Evolutionary conservation across 176 grass and related monocot species (phyloP).

Genomic region (Oropetium thomaeum): DNA sequence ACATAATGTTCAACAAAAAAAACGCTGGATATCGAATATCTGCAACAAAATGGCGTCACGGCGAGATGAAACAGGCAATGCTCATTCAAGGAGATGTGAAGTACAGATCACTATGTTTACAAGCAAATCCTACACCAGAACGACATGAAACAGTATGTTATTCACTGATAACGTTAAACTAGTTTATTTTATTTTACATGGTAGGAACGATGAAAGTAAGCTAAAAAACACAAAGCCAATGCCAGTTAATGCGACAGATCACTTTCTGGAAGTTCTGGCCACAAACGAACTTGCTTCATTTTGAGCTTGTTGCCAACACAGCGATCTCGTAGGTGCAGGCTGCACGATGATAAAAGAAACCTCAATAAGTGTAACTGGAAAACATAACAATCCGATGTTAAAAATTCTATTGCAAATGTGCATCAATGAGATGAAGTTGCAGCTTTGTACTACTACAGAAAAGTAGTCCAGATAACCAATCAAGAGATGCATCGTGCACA

Average conservation of each 20-base stretch:
- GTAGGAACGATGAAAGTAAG: not conserved
- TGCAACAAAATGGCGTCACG: not conserved
- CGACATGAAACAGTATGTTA: not conserved
- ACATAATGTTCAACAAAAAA: not conserved
- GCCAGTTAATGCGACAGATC: constrained; percentile 18
- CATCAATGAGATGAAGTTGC: not conserved
- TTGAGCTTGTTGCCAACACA: not conserved
- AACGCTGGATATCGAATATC: not conserved
- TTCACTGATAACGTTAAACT: not conserved
- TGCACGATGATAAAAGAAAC: constrained; percentile 6
- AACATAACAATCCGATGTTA: not conserved
- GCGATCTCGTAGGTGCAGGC: constrained; percentile 43
- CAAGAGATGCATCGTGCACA: not conserved
- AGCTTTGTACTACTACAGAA: not conserved
- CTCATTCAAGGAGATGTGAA: not conserved
- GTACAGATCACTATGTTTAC: not conserved
- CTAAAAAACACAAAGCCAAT: not conserved
- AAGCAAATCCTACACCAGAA: not conserved
- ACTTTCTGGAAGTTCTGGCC: not conserved
- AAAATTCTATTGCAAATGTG: not conserved
- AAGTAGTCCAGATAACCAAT: not conserved
- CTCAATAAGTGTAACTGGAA: not conserved
- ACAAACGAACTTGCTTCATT: constrained; percentile 2
- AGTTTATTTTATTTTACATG: constrained; percentile 49
- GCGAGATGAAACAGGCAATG: not conserved